Base-by-base conservation (phyloP, 1,284 basidiomycete species). In the Ceratobasidium papillatum region DNA sequence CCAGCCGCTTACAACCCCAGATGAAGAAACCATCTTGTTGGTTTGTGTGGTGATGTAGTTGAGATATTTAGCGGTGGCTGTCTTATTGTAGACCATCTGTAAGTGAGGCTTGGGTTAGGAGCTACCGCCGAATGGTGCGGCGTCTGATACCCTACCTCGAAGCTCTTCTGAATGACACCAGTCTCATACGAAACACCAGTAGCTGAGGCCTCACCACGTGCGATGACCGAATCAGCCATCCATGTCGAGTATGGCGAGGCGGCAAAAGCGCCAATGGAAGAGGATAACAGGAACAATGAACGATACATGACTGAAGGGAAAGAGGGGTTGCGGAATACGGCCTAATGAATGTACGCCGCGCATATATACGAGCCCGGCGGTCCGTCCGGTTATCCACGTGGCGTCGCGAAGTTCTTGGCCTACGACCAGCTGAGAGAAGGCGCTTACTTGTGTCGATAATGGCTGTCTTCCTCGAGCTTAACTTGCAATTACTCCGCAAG, bases 171-270 rank as follows among this genome's bases (percentile, higher is more conserved):
- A 11, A 72, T 72, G 17, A 72, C 68, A 36, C 68, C 68, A 7
- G 56, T 72, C 45, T 72, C 68, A 17, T 72, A 72, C 27, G 68
- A 72, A n/a, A 72, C 68, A 4, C 56, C 68, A 25, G 56, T 32
- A 19, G 22, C 54, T 2, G 68, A 45, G 7, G 68, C 68, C 2
- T 72, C 56, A 12, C 68, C 68, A 34, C 68, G 68, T 17, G 68
- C n/a, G 25, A 72, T 72, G 5, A 72, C 68, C 36, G 68, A 72
- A 72, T 72, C 68, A 22, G 68, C 68, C 68, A 72, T 72, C 68
- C 68, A 72, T 34, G 68, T 51, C 8, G 68, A 72, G 45, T 72
- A 72, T 11, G 68, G 68, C 0, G 56, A 32, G 3, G 68, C 68
- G 9, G 68, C 56, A 17, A 72, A 43, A 3, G 30, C 56, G 14